Percentiles rank a stretch among this genome's conserved stretches.
These are phyloP conservation scores for Vairimorpha ceranae DNA, from an alignment of 371 early-diverging fungal species.

Conservation along the genomic window DNA sequence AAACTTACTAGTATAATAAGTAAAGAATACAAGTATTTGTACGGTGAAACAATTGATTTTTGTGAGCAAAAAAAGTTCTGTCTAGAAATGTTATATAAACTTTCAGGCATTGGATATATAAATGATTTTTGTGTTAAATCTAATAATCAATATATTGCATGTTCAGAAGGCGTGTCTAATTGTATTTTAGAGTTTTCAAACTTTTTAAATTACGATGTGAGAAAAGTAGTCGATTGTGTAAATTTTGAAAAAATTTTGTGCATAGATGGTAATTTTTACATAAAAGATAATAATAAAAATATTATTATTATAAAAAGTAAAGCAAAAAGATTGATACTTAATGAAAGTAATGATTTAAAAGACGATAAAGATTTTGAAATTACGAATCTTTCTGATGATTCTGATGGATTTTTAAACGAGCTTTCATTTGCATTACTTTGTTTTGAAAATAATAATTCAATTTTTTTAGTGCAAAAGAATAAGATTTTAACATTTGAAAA, in stretches of 20 bases:
- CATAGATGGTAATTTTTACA: neutral
- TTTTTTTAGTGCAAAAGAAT: neutral
- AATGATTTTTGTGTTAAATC: constrained; percentile 7
- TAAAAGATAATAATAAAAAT: neutral
- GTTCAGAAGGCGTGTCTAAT: neutral
- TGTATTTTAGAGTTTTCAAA: neutral
- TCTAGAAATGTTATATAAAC: constrained; percentile 1
- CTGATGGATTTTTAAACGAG: neutral
- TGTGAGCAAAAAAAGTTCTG: neutral
- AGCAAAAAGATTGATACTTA: too few species aligned
- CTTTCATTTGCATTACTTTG: neutral
- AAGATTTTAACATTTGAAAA: neutral
- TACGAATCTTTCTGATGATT: too few species aligned
- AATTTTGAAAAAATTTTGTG: neutral
- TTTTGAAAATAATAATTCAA: neutral
- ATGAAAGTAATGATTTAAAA: too few species aligned
- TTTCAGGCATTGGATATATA: constrained; percentile 20
- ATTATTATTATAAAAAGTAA: neutral
- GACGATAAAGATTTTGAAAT: too few species aligned
- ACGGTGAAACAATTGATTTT: neutral
- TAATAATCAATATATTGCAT: neutral
- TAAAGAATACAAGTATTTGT: constrained; percentile 21
- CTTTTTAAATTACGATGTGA: constrained; percentile 5
- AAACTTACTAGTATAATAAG: neutral
- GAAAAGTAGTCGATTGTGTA: constrained; percentile 4